phyloP scores from a whole-genome alignment of 106 monocot species.

The Dioscorea dumetorum region DNA sequence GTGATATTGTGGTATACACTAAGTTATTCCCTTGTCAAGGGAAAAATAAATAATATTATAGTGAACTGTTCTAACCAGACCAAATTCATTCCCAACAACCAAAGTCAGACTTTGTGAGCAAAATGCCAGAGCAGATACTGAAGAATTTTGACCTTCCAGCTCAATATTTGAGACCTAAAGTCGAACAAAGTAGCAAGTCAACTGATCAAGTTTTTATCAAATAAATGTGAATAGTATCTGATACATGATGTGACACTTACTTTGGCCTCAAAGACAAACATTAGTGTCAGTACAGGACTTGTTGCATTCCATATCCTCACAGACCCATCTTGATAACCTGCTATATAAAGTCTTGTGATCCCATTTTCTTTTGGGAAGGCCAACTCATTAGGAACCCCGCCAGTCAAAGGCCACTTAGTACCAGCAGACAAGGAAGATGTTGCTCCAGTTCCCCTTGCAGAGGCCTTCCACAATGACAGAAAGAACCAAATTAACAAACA shows the following conservation, averaged over 20 bases:
- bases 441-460: constrained; percentile 16
- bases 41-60: no score
- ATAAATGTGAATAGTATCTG: neutral
- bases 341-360: constrained; percentile 63
- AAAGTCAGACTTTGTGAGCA: constrained; percentile 47
- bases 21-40: no score
- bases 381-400: constrained; percentile 65
- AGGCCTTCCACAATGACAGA: constrained; percentile 40
- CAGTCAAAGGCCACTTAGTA: constrained; percentile 89
- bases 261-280: constrained; percentile 63
- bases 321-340: constrained; percentile 97
- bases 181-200: constrained; percentile 4
- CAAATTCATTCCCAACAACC: constrained; percentile 68
- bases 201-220: neutral
- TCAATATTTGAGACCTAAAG: constrained; percentile 43
- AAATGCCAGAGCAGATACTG: constrained; percentile 76
- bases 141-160: constrained; percentile 32
- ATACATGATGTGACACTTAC: constrained; percentile 19
- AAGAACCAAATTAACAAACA: neutral
- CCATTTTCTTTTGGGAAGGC: constrained; percentile 24
- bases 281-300: constrained; percentile 43
- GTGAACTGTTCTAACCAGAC: constrained; percentile 58
- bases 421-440: constrained; percentile 29
- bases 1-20: no score
- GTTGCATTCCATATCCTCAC: constrained; percentile 95